Evolutionary conservation across 129 eudicot genomes (phyloP).

Genomic region (Oenanthe sinensis): DNA sequence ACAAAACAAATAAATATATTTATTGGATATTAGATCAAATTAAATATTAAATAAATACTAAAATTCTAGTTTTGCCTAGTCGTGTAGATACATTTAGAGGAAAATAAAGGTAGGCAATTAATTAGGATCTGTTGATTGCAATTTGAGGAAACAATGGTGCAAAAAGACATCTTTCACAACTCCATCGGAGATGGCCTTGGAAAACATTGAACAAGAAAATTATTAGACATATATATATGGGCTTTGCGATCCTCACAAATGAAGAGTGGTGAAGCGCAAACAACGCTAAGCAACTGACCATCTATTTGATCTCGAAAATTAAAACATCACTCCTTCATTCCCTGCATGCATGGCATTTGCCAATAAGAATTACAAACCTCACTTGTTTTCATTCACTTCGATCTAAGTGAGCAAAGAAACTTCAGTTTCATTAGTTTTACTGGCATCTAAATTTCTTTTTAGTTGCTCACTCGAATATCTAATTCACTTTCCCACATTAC

Average conservation of each 20-base stretch:
- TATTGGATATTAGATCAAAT: too few species aligned
- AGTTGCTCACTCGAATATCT: neutral
- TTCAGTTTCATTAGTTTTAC: neutral
- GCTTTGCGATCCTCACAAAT: neutral
- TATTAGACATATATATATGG: neutral
- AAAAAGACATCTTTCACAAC: neutral
- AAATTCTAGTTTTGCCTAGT: too few species aligned
- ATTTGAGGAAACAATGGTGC: neutral
- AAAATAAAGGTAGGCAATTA: neutral
- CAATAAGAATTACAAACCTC: neutral
- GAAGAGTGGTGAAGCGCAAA: conserved; percentile 1
- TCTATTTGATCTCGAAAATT: neutral
- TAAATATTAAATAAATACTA: too few species aligned
- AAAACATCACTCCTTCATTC: neutral
- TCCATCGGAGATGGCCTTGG: neutral
- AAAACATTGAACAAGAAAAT: neutral
- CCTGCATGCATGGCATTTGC: conserved; percentile 4
- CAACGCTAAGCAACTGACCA: neutral
- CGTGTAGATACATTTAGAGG: too few species aligned
- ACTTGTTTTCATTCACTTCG: neutral
- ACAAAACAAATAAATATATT: too few species aligned
- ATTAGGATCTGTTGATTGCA: neutral
- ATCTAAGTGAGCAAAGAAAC: neutral
- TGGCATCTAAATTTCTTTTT: neutral
- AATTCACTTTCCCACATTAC: neutral